Conservation (phyloP, 2,329 filamentous ascomycete species). For the Aureobasidium mangrovei region DNA sequence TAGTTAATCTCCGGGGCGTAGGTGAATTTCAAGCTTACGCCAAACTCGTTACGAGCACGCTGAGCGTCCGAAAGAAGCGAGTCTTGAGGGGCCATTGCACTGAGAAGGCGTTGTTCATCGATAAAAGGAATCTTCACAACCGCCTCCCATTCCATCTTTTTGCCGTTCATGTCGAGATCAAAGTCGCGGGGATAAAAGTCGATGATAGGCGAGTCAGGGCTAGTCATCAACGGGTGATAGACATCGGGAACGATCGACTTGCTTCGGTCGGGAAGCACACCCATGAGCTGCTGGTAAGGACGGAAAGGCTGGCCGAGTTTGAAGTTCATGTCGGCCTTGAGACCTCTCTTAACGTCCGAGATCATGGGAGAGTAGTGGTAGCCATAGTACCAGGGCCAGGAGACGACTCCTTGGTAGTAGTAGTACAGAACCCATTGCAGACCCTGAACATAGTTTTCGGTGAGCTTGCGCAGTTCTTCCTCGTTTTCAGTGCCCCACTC, state of each 20-base stretch:
- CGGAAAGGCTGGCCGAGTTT: conserved; percentile 89
- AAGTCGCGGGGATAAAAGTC: conserved; percentile 98
- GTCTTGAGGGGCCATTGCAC: conserved; percentile 80
- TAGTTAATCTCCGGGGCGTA: conserved; percentile 71
- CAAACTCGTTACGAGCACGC: conserved; percentile 77
- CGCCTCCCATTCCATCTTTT: conserved; percentile 99
- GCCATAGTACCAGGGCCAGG: conserved; percentile 96
- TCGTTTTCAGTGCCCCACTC: conserved; percentile 77
- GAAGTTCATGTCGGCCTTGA: conserved; percentile 84
- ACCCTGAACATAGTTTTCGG: conserved; percentile 95
- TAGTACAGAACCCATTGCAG: conserved; percentile 97
- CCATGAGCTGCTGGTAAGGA: conserved; percentile 96
- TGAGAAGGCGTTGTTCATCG: conserved; percentile 75
- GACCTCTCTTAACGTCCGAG: conserved; percentile 81
- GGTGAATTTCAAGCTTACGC: conserved; percentile 86
- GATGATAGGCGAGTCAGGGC: conserved; percentile 80
- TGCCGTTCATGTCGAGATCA: conserved; percentile 97
- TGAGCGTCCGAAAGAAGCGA: conserved; percentile 68
- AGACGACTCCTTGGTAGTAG: conserved; percentile 94
- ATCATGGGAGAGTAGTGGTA: conserved; percentile 99
- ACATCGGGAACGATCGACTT: conserved; percentile 86
- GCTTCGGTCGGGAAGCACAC: conserved; percentile 91
- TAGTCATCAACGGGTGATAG: conserved; percentile 90
- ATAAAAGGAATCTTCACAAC: conserved; percentile 99
- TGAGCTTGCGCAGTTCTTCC: conserved; percentile 68